phyloP scores from a whole-genome alignment of 805 yeast species.

The Yarrowia sp. region DNA sequence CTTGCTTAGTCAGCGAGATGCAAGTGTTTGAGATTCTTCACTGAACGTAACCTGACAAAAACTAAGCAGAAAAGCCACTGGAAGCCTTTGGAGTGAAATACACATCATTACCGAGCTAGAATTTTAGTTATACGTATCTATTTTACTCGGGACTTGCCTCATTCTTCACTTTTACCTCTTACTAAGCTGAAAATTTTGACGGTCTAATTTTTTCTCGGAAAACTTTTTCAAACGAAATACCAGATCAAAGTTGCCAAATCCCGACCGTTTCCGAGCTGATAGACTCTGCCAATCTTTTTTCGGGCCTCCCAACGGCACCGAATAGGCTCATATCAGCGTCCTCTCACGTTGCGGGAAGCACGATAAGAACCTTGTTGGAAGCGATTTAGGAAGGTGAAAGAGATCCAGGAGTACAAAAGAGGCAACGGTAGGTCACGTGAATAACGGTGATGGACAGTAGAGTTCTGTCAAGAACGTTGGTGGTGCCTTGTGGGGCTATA shows the following conservation, averaged over 20 bases:
- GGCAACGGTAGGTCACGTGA: background rate
- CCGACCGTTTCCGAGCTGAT: background rate
- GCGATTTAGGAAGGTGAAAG: background rate
- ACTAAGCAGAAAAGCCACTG: no score
- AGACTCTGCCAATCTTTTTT: background rate
- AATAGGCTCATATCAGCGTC: slow-evolving; percentile 12
- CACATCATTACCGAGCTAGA: fast-evolving
- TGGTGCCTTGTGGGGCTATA: background rate
- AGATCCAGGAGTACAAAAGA: background rate
- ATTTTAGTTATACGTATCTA: no score
- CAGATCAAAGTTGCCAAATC: background rate
- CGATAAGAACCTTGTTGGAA: slow-evolving; percentile 11
- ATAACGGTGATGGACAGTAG: background rate
- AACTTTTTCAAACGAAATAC: background rate
- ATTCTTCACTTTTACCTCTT: no score
- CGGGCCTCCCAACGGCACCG: background rate
- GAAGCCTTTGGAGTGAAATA: no score
- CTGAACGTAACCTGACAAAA: no score
- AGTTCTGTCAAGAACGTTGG: no score
- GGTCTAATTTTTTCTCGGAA: slow-evolving; percentile 9
- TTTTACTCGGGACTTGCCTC: no score
- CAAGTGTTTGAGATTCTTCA: no score
- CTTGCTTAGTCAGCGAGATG: no score
- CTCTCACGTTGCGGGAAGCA: slow-evolving; percentile 12
- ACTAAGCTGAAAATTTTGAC: background rate